Evolutionary conservation across 1,139 yeast genomes (phyloP).

Genomic region (Candida labiduridarum): DNA sequence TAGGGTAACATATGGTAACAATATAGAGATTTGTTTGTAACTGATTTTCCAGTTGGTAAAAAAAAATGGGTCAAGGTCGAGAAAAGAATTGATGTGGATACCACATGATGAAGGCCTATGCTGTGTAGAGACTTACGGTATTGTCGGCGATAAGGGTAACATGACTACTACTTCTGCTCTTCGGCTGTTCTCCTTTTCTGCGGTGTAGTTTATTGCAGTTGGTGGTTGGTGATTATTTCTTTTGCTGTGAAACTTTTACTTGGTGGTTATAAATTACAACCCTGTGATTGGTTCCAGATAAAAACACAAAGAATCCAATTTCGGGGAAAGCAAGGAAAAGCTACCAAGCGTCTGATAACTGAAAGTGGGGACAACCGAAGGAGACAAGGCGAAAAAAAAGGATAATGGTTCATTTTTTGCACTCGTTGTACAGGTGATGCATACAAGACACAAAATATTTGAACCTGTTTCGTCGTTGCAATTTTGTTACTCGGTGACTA

Average conservation of each 20-base stretch:
- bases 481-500: neutral
- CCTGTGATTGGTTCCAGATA: slow-evolving; percentile 4
- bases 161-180: too few species aligned
- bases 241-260: slow-evolving; percentile 19
- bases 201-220: too few species aligned
- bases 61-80: neutral
- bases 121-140: too few species aligned
- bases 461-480: neutral
- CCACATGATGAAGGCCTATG: neutral
- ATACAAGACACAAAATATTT: neutral
- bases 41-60: neutral
- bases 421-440: neutral
- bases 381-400: neutral
- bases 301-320: neutral
- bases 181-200: too few species aligned
- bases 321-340: neutral
- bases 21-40: neutral
- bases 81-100: neutral
- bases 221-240: too few species aligned
- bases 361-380: neutral
- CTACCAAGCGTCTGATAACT: too few species aligned
- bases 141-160: too few species aligned
- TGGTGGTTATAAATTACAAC: slow-evolving; percentile 42
- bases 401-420: neutral
- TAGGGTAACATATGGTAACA: neutral